These are phyloP conservation scores for Monosporozyma siamensis DNA, from an alignment of 805 yeast species.

Conservation along the genomic window DNA sequence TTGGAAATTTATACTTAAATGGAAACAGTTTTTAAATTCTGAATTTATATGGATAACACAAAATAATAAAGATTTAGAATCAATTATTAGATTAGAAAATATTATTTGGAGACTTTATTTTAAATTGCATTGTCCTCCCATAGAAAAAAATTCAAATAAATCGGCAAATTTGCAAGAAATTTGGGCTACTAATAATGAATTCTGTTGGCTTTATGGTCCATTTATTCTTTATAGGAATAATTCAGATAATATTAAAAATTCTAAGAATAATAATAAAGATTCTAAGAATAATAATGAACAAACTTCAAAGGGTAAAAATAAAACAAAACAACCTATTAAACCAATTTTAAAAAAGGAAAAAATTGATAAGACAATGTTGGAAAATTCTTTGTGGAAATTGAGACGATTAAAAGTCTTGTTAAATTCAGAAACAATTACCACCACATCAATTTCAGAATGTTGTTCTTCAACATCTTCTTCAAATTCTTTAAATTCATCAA, in stretches of 20 bases:
- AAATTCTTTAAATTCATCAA: not conserved
- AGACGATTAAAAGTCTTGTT: not conserved
- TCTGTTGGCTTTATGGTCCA: conserved; percentile 96
- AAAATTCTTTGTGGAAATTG: conserved; percentile 21
- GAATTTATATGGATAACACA: not conserved
- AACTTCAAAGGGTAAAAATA: not conserved
- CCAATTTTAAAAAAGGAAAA: conserved; percentile 79
- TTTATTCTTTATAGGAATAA: conserved; percentile 5
- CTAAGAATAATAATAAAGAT: not conserved
- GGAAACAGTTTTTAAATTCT: conserved; percentile 1
- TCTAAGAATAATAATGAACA: not conserved
- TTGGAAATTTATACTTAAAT: conserved; percentile 67
- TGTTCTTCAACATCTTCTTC: conserved; percentile 1
- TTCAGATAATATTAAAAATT: too few species aligned
- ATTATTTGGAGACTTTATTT: conserved; percentile 86
- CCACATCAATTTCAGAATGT: not conserved
- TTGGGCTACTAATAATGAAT: conserved; percentile 41
- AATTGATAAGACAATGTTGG: conserved; percentile 52
- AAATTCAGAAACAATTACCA: not conserved
- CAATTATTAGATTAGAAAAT: conserved; percentile 59
- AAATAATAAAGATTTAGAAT: not conserved
- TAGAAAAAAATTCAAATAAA: not conserved
- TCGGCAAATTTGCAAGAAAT: not conserved
- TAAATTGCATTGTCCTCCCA: not conserved
- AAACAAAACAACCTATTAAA: conserved; percentile 21